These are phyloP conservation scores for Prunus armeniaca DNA, from an alignment of 306 rosid species.

Conservation along the genomic window DNA sequence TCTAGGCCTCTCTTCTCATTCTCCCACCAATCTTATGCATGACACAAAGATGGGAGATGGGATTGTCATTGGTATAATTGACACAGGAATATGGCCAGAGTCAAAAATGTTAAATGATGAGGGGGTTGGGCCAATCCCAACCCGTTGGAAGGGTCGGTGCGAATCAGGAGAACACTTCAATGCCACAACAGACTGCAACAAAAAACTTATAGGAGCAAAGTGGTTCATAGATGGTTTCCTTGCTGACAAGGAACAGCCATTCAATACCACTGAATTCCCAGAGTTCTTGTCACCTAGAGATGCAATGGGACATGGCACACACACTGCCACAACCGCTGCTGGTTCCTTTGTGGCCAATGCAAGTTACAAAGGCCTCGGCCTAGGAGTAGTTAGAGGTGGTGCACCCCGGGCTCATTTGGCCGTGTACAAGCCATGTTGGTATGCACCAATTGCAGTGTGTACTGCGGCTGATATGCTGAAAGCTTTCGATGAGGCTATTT, in stretches of 20 bases:
- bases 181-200: constrained; percentile 11
- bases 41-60: constrained; percentile 17
- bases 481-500: constrained; percentile 43
- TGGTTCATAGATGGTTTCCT: background rate
- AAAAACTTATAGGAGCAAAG: constrained; percentile 18
- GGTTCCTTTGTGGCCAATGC: constrained; percentile 33
- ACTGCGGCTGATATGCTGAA: constrained; percentile 43
- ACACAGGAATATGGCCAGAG: constrained; percentile 16
- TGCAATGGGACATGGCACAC: constrained; percentile 40
- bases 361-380: constrained; percentile 44
- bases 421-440: constrained; percentile 57
- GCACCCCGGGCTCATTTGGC: constrained; percentile 49
- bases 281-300: constrained; percentile 48
- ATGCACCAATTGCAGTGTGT: constrained; percentile 24
- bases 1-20: constrained; percentile 4
- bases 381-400: constrained; percentile 48
- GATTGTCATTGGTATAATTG: constrained; percentile 1
- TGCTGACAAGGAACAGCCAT: constrained; percentile 39
- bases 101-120: background rate
- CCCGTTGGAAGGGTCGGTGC: constrained; percentile 8
- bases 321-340: constrained; percentile 40
- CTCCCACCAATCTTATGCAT: background rate
- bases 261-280: constrained; percentile 13
- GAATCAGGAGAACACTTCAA: background rate
- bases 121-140: constrained; percentile 17